Evolutionary conservation across 257 asterid species (phyloP).

Genomic region (Cruciata laevipes): DNA sequence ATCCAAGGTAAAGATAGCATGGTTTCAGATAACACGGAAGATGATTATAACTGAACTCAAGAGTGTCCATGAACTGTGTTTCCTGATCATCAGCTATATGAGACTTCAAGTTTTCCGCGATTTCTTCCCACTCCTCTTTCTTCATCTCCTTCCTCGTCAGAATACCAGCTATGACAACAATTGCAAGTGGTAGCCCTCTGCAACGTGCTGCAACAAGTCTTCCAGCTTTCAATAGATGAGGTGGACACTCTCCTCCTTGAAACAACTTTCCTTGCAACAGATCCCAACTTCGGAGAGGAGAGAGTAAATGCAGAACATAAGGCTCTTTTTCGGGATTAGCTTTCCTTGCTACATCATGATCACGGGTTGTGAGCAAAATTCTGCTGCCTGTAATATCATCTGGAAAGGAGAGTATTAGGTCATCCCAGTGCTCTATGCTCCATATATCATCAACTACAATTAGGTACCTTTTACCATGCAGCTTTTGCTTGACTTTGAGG

Average conservation of each 20-base stretch:
- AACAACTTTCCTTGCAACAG: neutral
- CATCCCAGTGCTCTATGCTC: constrained; percentile 1
- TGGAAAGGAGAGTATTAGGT: neutral
- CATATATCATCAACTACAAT: neutral
- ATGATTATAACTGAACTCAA: neutral
- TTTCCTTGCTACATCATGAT: neutral
- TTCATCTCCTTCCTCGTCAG: neutral
- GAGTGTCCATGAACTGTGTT: neutral
- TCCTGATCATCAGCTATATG: neutral
- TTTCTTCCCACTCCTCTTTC: neutral
- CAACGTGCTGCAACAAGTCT: neutral
- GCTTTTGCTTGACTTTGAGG: neutral
- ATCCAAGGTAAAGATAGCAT: constrained; percentile 15
- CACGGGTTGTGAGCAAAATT: neutral
- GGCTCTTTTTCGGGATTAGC: neutral
- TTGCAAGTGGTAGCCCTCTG: constrained; percentile 1
- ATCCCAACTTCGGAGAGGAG: neutral
- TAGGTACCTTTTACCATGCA: neutral
- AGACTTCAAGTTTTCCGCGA: neutral
- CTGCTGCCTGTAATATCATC: neutral
- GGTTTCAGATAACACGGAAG: constrained; percentile 1
- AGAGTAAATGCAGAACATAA: neutral
- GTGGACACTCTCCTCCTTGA: neutral
- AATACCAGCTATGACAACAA: constrained; percentile 2
- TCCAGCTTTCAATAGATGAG: neutral